phyloP scores from a whole-genome alignment of 768 basidiomycete species.

The Pisolithus microcarpus region DNA sequence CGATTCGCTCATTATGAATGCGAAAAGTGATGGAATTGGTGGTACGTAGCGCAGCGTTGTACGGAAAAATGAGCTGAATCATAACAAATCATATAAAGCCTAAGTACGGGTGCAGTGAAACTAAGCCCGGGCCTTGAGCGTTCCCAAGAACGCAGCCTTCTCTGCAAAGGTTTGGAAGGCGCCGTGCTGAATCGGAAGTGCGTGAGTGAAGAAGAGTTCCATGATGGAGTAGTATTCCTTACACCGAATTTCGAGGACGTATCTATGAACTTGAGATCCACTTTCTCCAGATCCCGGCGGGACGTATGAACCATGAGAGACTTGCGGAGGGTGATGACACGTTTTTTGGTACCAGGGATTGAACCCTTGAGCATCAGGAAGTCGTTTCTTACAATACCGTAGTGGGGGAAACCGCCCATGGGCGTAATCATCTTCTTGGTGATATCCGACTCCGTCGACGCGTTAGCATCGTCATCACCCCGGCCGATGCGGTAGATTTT shows the following conservation, averaged over 20 bases:
- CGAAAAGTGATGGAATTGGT: constrained; percentile 22
- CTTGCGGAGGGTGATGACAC: constrained; percentile 95
- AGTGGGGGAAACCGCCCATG: constrained; percentile 98
- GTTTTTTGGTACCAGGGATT: constrained; percentile 94
- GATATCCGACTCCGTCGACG: constrained; percentile 90
- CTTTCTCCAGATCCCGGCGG: constrained; percentile 95
- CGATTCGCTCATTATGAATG: neutral
- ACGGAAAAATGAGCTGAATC: constrained; percentile 30
- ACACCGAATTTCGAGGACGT: constrained; percentile 97
- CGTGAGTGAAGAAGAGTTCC: neutral
- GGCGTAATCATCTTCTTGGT: constrained; percentile 93
- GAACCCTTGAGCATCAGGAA: constrained; percentile 96
- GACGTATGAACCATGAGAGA: constrained; percentile 95
- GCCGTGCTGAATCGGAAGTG: constrained; percentile 57
- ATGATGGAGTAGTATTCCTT: constrained; percentile 28
- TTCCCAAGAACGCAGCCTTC: constrained; percentile 91
- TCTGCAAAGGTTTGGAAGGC: constrained; percentile 96
- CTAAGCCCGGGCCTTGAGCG: constrained; percentile 80
- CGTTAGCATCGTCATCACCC: constrained; percentile 71
- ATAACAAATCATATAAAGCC: constrained; percentile 28
- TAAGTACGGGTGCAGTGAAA: constrained; percentile 32
- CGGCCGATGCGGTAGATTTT: constrained; percentile 94
- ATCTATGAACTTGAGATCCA: constrained; percentile 97
- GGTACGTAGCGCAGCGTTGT: constrained; percentile 31
- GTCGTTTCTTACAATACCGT: constrained; percentile 98